These are phyloP conservation scores for Syzygium malaccense DNA, from an alignment of 441 rosid species.

Conservation along the genomic window DNA sequence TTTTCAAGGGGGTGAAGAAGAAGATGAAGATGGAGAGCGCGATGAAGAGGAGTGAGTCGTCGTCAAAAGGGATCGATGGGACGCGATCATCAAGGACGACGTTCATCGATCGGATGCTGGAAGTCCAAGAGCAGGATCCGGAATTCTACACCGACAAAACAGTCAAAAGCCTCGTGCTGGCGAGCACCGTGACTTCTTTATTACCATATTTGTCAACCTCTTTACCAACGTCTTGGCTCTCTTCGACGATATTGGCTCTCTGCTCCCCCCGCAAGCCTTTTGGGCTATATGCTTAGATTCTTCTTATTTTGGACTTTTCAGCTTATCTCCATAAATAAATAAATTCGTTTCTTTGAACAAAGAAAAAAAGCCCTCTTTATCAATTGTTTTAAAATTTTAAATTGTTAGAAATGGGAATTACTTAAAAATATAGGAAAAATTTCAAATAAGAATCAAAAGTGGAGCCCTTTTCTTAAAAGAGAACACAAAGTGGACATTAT, in stretches of 20 bases:
- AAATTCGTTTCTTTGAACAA: no score
- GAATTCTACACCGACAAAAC: conserved; percentile 12
- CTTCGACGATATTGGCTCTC: no score
- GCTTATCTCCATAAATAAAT: no score
- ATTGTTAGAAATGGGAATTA: no score
- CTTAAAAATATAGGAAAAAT: no score
- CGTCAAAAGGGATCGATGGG: neutral
- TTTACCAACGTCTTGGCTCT: neutral
- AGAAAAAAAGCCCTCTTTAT: no score
- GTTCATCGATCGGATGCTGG: conserved; percentile 17
- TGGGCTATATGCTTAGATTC: no score
- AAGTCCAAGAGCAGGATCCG: conserved; percentile 17
- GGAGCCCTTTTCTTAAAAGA: no score
- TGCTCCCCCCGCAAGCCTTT: no score
- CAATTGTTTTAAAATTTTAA: neutral
- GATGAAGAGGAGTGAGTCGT: neutral
- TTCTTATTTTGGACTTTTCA: no score
- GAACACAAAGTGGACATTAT: no score
- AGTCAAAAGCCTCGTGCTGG: conserved; percentile 20
- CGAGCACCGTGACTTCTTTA: neutral
- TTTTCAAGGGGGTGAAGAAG: conserved; percentile 16
- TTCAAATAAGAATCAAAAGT: no score
- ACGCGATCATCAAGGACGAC: neutral
- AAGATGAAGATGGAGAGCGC: conserved; percentile 4
- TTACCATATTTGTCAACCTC: neutral